Conservation (phyloP, 305 asterid genomes). For the Caryopteris hybrid region DNA sequence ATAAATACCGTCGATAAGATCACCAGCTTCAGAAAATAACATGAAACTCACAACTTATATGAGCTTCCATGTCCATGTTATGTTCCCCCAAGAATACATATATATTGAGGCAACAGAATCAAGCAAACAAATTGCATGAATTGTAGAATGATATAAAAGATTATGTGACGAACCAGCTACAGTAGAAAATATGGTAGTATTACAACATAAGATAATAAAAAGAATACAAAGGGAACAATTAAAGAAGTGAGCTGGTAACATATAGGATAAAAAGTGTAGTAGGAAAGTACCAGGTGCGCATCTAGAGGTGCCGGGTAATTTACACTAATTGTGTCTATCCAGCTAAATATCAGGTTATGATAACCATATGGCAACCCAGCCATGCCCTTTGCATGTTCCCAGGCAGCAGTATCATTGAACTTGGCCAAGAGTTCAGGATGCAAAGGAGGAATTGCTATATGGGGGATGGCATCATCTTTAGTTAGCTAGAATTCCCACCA, state of each 20-base stretch:
- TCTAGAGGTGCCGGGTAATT: conserved; percentile 90
- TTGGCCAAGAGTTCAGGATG: conserved; percentile 81
- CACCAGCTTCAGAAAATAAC: conserved; percentile 1
- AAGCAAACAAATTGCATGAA: not conserved
- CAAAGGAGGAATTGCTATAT: conserved; percentile 86
- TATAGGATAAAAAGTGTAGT: conserved; percentile 4
- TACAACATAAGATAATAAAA: not conserved
- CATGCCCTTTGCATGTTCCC: conserved; percentile 96
- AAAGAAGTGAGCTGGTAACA: not conserved
- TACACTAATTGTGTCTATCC: conserved; percentile 86
- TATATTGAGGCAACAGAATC: not conserved
- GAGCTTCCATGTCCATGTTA: not conserved
- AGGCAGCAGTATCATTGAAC: conserved; percentile 93
- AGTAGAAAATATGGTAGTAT: too few species aligned
- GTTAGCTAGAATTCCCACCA: conserved; percentile 96
- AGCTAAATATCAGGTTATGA: conserved; percentile 93
- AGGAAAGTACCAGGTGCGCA: conserved; percentile 69
- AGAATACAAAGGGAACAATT: not conserved
- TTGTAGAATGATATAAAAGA: not conserved
- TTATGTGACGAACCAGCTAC: not conserved
- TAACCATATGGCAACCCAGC: conserved; percentile 80
- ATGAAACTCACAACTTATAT: not conserved
- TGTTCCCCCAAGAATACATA: not conserved
- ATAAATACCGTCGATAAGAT: not conserved
- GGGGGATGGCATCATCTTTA: conserved; percentile 84